Evolutionary conservation across 2,329 filamentous ascomycete species (phyloP).

Genomic region (Calonectria henricotiae): DNA sequence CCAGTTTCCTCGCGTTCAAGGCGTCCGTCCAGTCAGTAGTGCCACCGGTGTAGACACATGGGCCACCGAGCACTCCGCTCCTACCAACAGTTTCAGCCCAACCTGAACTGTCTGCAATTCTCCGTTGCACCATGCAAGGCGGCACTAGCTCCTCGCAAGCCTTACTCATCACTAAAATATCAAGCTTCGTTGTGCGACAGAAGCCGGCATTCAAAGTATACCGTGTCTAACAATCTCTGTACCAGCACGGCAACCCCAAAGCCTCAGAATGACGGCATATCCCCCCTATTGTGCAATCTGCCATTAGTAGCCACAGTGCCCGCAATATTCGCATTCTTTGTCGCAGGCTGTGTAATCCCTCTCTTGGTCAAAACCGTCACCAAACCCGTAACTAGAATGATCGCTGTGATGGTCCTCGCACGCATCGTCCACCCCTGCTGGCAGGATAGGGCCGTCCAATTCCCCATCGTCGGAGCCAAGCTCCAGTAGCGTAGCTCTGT

Average conservation of each 20-base stretch:
- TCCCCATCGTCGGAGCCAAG: slow-evolving; percentile 20
- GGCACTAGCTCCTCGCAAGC: neutral
- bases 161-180: neutral
- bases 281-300: neutral
- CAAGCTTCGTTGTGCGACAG: neutral
- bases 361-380: slow-evolving; percentile 35
- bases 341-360: slow-evolving; percentile 52
- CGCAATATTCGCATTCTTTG: slow-evolving; percentile 54
- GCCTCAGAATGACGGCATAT: neutral
- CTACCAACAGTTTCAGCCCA: slow-evolving; percentile 18
- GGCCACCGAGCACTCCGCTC: slow-evolving; percentile 3
- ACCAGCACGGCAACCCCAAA: neutral
- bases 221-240: neutral
- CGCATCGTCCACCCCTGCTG: neutral
- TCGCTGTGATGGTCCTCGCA: neutral
- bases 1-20: neutral
- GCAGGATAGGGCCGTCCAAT: slow-evolving; percentile 6
- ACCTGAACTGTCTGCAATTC: slow-evolving; percentile 20
- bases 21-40: neutral
- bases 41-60: neutral
- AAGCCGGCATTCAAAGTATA: neutral
- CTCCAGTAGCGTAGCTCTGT: neutral
- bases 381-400: neutral
- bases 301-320: slow-evolving; percentile 45
- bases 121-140: slow-evolving; percentile 3